Evolutionary conservation across 441 rosid genomes (phyloP).

Genomic region (Croton setiger): DNA sequence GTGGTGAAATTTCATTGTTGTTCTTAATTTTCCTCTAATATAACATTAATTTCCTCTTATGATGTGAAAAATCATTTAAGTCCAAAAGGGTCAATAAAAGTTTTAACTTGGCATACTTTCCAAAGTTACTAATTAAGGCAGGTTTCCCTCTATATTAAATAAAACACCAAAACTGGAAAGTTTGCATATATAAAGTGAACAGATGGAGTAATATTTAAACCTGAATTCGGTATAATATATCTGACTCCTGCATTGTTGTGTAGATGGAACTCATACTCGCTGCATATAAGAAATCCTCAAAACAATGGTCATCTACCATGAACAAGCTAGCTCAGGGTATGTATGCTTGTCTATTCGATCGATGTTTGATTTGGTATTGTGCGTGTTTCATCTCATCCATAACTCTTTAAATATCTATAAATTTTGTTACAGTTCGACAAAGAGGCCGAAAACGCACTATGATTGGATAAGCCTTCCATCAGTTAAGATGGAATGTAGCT

Average conservation of each 20-base stretch:
- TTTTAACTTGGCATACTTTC: too few species aligned
- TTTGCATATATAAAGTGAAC: too few species aligned
- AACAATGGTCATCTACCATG: conserved; percentile 89
- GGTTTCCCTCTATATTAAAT: too few species aligned
- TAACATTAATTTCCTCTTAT: too few species aligned
- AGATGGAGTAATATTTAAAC: neutral
- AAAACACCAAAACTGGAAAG: too few species aligned
- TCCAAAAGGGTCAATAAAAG: too few species aligned
- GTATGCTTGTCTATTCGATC: neutral
- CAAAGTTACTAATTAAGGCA: too few species aligned
- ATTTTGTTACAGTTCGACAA: conserved; percentile 57
- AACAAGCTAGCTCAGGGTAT: conserved; percentile 95
- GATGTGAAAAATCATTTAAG: too few species aligned
- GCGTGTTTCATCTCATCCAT: neutral
- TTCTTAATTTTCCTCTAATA: too few species aligned
- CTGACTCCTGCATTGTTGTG: conserved; percentile 12
- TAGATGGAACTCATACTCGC: conserved; percentile 82
- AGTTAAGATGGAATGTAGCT: conserved; percentile 1
- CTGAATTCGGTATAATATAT: neutral
- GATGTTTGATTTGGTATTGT: neutral
- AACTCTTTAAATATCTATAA: conserved; percentile 19
- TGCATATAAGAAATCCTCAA: conserved; percentile 84
- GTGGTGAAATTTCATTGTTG: too few species aligned
- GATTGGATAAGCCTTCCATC: conserved; percentile 59
- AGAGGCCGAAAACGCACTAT: conserved; percentile 90